Evolutionary conservation across 768 basidiomycete genomes (phyloP), one percentile per base, ranked within the genome.

Genomic region (Kwoniella dendrophila): DNA sequence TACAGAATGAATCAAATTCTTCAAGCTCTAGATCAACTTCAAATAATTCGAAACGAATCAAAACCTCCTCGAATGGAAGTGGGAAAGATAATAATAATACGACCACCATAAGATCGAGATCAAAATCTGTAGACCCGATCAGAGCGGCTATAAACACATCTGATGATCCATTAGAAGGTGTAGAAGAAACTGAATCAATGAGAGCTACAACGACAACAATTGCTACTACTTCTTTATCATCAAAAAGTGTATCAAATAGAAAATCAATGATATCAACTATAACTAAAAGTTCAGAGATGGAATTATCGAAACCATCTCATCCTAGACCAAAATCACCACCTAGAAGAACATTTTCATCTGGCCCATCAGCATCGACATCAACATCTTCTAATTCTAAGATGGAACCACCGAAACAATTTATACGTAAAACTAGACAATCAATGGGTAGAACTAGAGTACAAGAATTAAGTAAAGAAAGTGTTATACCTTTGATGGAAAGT

Each of bases 401-500:
- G 66, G 67, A 56, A 11, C 74, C 71, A 8, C 64, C 70, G 7
- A 36, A 63, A 16, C 67, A 58, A 6, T 69, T 61, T 54, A 57
- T 72, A 10, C 56, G 65, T 22, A 68, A 72, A 56, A 71, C 69
- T 49, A 30, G 68, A 33, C 69, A 69, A 41, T 71, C 66, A 33
- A 58, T 69, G 68, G 56, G 30, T 40, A 47, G 58, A 22, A 2
- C 47, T 20, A 51, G 30, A 30, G 62, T 63, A 44, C 33, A 47
- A 34, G 68, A 70, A 24, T 32, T 63, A 27, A 36, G 56, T n/a
- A 63, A 48, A 11, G 74, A 78, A 30, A 63, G 64, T 36, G 50
- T 74, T 24, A 67, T 75, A 44, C 74, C 76, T 26, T 48, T 78
- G 5, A 63, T 74, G 45, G 69, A 75, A 32, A 64, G 67, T 45